These are phyloP conservation scores for Xerocomellus amylosporus DNA, from an alignment of 768 basidiomycete genomes.

Conservation along the genomic window DNA sequence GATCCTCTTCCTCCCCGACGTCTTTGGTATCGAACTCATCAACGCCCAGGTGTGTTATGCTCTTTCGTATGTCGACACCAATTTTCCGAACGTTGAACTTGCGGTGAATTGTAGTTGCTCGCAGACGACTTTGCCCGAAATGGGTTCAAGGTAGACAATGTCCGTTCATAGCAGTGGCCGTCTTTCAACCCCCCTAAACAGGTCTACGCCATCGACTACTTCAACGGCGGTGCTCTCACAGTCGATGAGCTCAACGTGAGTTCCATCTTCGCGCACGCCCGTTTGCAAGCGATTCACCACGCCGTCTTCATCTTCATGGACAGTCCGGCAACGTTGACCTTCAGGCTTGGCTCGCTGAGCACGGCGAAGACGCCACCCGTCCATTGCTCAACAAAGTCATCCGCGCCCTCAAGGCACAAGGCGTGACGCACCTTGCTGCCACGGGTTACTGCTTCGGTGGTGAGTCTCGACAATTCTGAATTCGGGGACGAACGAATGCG, in stretches of 20 bases:
- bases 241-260: conserved; percentile 15
- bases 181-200: neutral
- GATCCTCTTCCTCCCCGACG: conserved; percentile 52
- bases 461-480: conserved; percentile 20
- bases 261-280: neutral
- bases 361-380: conserved; percentile 40
- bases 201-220: conserved; percentile 26
- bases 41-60: conserved; percentile 41
- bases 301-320: neutral
- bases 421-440: conserved; percentile 56
- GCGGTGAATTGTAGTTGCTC: conserved; percentile 33
- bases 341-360: conserved; percentile 38
- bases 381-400: conserved; percentile 57
- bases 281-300: neutral
- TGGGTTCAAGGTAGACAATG: conserved; percentile 33
- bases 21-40: conserved; percentile 47
- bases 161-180: neutral
- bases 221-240: conserved; percentile 29
- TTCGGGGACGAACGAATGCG: neutral
- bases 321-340: conserved; percentile 24
- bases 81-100: neutral
- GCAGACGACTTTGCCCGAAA: conserved; percentile 43
- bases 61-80: neutral
- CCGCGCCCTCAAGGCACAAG: conserved; percentile 52
- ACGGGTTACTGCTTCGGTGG: conserved; percentile 74